Conservation (phyloP, 106 monocot genomes). For the Phalaenopsis aphrodite region DNA sequence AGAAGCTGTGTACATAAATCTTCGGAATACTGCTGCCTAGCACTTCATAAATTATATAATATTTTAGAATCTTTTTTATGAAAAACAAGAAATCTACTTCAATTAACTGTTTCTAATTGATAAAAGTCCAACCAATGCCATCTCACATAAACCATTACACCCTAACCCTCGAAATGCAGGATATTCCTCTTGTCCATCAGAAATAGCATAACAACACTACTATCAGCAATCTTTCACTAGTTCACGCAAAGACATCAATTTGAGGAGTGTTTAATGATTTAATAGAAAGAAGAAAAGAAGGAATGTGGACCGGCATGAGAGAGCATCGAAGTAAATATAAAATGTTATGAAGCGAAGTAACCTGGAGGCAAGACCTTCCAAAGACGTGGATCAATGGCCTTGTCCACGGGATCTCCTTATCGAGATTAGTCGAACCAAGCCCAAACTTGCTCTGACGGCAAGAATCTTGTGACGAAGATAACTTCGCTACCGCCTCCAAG, state of each 20-base stretch:
- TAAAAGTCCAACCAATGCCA: neutral
- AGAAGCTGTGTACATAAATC: too few relatives aligned
- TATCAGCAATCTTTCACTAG: neutral
- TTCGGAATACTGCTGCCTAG: neutral
- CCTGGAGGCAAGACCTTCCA: slow-evolving; percentile 66
- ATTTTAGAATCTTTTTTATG: neutral
- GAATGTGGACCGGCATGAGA: neutral
- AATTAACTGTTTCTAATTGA: neutral
- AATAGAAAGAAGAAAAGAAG: neutral
- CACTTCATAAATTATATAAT: neutral
- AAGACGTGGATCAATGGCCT: slow-evolving; percentile 56
- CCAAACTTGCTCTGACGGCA: slow-evolving; percentile 38
- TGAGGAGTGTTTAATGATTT: neutral
- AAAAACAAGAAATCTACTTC: neutral
- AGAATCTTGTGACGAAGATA: slow-evolving; percentile 40
- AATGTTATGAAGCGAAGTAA: neutral
- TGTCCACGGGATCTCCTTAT: slow-evolving; percentile 64
- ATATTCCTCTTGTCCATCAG: neutral
- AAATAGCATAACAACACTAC: neutral
- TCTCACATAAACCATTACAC: neutral
- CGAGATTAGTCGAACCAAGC: slow-evolving; percentile 50
- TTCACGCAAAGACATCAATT: neutral
- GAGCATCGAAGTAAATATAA: neutral
- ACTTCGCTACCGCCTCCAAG: slow-evolving; percentile 56
- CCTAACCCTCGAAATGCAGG: neutral